phyloP scores from a whole-genome alignment of 2,329 filamentous ascomycete genomes.

The Hymenoscyphus linearis region DNA sequence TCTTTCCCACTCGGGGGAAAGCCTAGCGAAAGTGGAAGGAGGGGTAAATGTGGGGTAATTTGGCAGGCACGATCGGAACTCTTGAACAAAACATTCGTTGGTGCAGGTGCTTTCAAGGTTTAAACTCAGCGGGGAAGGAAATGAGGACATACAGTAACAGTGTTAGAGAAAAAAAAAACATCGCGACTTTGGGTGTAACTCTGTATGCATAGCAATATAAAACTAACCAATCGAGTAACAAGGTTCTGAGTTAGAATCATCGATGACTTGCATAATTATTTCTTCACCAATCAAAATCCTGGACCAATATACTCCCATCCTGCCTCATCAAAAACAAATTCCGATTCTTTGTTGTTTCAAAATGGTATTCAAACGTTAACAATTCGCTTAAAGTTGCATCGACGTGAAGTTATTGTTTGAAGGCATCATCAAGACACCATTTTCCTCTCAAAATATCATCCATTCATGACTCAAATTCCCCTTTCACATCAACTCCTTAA shows the following conservation, averaged over 20 bases:
- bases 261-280: background rate
- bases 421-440: background rate
- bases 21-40: background rate
- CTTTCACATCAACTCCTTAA: slow-evolving; percentile 33
- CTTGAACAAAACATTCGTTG: background rate
- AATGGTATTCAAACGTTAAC: background rate
- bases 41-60: background rate
- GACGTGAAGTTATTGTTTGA: background rate
- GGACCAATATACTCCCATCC: background rate
- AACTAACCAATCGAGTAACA: background rate
- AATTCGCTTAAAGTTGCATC: background rate
- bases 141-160: background rate
- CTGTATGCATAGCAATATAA: background rate
- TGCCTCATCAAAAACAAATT: background rate
- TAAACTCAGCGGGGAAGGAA: too few species aligned
- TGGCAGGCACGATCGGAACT: background rate
- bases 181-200: background rate
- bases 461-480: background rate
- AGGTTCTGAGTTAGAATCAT: slow-evolving; percentile 1
- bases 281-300: background rate
- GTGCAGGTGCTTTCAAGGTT: too few species aligned
- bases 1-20: background rate
- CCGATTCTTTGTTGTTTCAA: background rate
- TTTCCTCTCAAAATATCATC: background rate
- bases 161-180: background rate